Base-by-base conservation (phyloP, 176 grass and related monocot species). In the Lolium rigidum region DNA sequence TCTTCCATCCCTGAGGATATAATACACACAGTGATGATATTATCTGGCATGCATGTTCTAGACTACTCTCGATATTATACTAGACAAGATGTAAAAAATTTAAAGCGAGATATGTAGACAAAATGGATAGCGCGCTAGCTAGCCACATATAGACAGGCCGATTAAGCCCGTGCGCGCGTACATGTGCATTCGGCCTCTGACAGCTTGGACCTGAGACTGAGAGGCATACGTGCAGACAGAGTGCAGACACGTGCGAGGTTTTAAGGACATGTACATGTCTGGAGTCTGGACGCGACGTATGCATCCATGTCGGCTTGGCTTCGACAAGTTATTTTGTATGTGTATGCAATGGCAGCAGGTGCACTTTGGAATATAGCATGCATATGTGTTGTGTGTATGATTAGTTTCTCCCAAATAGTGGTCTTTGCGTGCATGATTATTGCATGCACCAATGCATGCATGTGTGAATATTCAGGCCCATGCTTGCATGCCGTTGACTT, bases 251-350 rank as follows among this genome's bases (percentile, higher is more conserved):
- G 24, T 79, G 80, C 47, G 7, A 57, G 49, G 37, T 22, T 83
- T 86, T 73, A 83, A 90, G 88, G 88, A 78, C 84, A 83, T 86
- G 79, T 1, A 62, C 15, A 81, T 31, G 28, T 76, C 28, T 76
- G 28, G 79, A 78, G 28, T 76, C 28, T 76, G 28, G 79, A 78
- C 79, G 43, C 44, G 69, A 89, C 77, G 50, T 44, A 62, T 51
- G 7, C 65, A 68, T 66, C 15, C 72, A 18, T 82, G 84, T 60
- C 71, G 71, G 67, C 55, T 6, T 63, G 13, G 35, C n/a, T 78
- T 63, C 26, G 81, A 24, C 22, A 28, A 9, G 22, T 12, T 75
- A 51, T 25, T 74, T 75, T 75, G 31, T 35, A 35, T 35, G 31
- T 35, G 31, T 35, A 35, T 35, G 31, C 31, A 35, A 35, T 35